Base-by-base conservation (phyloP, 2,329 filamentous ascomycete genomes). In the Fusarium sp. region DNA sequence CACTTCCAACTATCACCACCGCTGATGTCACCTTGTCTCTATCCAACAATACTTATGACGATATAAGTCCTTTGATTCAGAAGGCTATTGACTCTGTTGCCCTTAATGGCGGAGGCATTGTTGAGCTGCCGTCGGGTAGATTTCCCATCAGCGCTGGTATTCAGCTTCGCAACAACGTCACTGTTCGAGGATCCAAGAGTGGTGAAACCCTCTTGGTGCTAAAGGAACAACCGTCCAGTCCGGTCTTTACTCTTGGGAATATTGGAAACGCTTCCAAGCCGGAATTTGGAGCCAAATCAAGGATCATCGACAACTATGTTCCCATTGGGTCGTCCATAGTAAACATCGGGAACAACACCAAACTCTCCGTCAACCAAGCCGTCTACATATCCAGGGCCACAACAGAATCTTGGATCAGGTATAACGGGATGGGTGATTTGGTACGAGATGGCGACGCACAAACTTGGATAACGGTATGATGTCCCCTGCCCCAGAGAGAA, bases 221-320 rank as follows among this genome's bases (percentile, higher is more conserved):
- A 1, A 33, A 14, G 3, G 40, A 57, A 3, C 60, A 49, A 0
- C 71, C 65, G 1, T 57, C 60, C 5, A 31, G 27, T 0, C 62
- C 75, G 4, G 61, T 77, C 1, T 66, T 77, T 10, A 75, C 72
- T 2, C 51, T 77, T 2, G 75, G 75, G 0, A 27, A 14, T 16
- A n/a, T 42, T 11, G 3, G 8, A 3, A 64, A 42, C 17, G 3
- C n/a, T 22, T 9, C 36, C 6, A 68, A 63, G 14, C 59, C 67
- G 2, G 33, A 17, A 1, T 62, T 66, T n/a, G 62, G 57, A 1
- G 51, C 42, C 4, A 72, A 62, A 20, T 58, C 62, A 1, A 64
- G 66, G 2, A 77, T 77, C 3, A 77, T 62, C 3, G 73, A 77
- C 24, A 6, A 31, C 0, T 76, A 76, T 12, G 66, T 74, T 4